These are phyloP conservation scores for Penicillium sp. DNA, from an alignment of 2,329 filamentous ascomycete genomes.

Conservation along the genomic window DNA sequence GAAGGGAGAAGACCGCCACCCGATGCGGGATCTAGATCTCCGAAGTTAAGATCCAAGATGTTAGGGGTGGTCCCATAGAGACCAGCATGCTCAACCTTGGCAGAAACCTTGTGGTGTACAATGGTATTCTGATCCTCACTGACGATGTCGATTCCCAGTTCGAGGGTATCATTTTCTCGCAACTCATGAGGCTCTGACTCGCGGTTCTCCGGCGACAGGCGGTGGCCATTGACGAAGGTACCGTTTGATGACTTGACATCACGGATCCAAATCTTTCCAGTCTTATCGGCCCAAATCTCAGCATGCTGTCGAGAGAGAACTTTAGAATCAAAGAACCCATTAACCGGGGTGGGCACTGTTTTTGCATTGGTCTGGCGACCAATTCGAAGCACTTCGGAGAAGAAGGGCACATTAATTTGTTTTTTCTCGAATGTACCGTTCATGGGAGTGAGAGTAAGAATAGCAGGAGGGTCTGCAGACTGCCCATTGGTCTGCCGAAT, in stretches of 20 bases:
- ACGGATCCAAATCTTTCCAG: slow-evolving; percentile 88
- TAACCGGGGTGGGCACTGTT: slow-evolving; percentile 82
- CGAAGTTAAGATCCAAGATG: slow-evolving; percentile 84
- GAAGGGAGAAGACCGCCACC: slow-evolving; percentile 70
- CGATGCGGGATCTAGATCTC: slow-evolving; percentile 76
- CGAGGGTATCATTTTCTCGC: slow-evolving; percentile 84
- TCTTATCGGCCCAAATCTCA: slow-evolving; percentile 85
- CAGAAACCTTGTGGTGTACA: slow-evolving; percentile 96
- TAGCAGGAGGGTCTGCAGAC: slow-evolving; percentile 62
- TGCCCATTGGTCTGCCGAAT: slow-evolving; percentile 45
- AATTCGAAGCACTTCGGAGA: slow-evolving; percentile 89
- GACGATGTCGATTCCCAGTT: slow-evolving; percentile 96
- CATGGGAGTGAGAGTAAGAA: slow-evolving; percentile 81
- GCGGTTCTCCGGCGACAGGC: slow-evolving; percentile 87
- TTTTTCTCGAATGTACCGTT: slow-evolving; percentile 98
- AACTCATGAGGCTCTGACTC: slow-evolving; percentile 95
- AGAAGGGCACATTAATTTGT: slow-evolving; percentile 88
- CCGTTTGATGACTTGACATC: slow-evolving; percentile 99
- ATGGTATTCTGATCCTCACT: slow-evolving; percentile 98
- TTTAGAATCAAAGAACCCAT: slow-evolving; percentile 98
- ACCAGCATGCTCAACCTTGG: slow-evolving; percentile 93
- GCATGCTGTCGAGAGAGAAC: slow-evolving; percentile 94
- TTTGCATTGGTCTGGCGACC: slow-evolving; percentile 97
- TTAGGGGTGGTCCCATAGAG: slow-evolving; percentile 69
- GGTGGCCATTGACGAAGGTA: slow-evolving; percentile 91